Evolutionary conservation across 192 early-diverging fungal genomes (phyloP), one percentile per base, ranked within the genome.

Genomic region (Allomyces macrogynus): DNA sequence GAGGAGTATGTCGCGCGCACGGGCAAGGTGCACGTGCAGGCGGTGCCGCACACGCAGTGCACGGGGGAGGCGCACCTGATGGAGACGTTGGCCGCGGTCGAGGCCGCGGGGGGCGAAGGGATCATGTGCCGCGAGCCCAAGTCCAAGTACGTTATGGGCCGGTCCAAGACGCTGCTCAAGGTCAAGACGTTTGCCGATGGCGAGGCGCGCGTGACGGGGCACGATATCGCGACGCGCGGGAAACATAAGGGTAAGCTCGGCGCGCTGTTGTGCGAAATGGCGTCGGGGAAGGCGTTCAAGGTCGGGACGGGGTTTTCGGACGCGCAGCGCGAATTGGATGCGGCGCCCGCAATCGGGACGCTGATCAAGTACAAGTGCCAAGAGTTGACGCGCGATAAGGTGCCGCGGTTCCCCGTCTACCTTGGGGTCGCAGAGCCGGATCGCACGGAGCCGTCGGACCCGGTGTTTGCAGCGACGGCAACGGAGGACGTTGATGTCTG

Each of bases 101-200:
- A 85, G 62, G 64, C 57, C 24, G 64, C 71, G 42, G 86, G 86
- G 12, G 86, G 81, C 23, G 86, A 88, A 70, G 86, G 86, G 10
- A 67, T 87, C 23, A 88, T 88, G 86, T 69, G 87, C 43, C 63
- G 83, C 42, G 32, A 72, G 24, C 64, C 73, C 4, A 22, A 32
- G 4, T 76, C 74, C 62, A 23, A 64, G 24, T 84, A 81, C 62
- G 73, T 72, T 24, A 67, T 75, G 43, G 79, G 74, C 25, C 77
- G 84, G 14, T 78, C 74, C 60, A 66, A 26, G 23, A 82, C 78
- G 22, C 66, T 86, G 14, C 73, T 83, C 60, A 87, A 88, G 70
- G 78, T 88, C 69, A 88, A 88, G 68, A 77, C 68, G 12, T 87
- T 87, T 49, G 81, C 78, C 71, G 86, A 88, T 64, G 86, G 81